Evolutionary conservation across 139 green algal genomes (phyloP), one percentile per base, ranked within the genome.

Genomic region (Mesostigma viride): DNA sequence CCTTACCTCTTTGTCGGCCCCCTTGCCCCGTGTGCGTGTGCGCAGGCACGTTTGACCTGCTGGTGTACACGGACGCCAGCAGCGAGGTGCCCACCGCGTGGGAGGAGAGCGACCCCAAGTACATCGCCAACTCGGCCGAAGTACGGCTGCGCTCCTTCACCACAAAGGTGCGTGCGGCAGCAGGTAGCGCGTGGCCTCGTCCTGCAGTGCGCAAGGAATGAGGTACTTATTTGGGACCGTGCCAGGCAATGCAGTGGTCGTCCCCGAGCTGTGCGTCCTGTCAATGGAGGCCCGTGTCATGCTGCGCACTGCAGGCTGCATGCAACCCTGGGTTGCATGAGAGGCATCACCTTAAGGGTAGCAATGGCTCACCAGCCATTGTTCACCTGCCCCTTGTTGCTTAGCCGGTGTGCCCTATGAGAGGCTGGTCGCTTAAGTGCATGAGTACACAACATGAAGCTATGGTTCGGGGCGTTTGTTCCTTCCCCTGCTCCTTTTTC

Each of bases 21-120:
- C n/a, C n/a, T n/a, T n/a, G n/a, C n/a, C n/a, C n/a, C n/a, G n/a
- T n/a, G n/a, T n/a, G n/a, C n/a, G n/a, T n/a, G n/a, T 62, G 5
- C n/a, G 53, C 53, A 91, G 85, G 89, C 76, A 87, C 85, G 0
- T 96, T 97, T 70, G 91, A 97, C 72, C 83, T 97, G 58, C 72
- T 97, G 4, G 84, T 91, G 0, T 96, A 97, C 82, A 94, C 91
- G 1, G 82, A 89, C 70, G 67, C 76, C 28, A 68, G 83, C 0
- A 83, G 75, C 3, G 58, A 73, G 3, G 88, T 96, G 56, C 91
- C 91, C 3, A 62, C 80, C 3, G 81, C 89, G 32, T 97, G 91
- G 88, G 89, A 95, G 74, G 91, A 96, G 56, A 91, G 82, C 36
- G 88, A 96, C 56, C 79, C 87, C 1, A 73, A 84, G 33, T 85